Base-by-base conservation (phyloP, 108 stramenopile species). In the Nitzschia putrida region DNA sequence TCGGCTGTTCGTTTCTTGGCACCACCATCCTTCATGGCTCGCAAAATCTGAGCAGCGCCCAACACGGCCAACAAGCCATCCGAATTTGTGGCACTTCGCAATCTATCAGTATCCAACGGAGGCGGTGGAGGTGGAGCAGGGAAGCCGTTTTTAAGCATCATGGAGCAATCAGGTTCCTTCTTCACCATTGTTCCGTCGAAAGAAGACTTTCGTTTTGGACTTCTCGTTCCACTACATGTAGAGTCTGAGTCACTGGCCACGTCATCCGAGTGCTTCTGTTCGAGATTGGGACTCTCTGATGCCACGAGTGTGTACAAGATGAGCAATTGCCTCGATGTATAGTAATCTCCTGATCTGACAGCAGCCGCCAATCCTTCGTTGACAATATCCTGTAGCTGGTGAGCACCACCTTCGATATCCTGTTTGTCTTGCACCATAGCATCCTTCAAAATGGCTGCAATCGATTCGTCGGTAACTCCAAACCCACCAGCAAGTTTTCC, bases 61-160 rank as follows among this genome's bases (percentile, higher is more conserved):
- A 96, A 74, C 5, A 93, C 91, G 45, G 89, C 85, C 64, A 96
- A 77, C 8, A 93, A 68, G 25, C 93, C 93, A 72, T 95, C 93
- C 24, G 88, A 89, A 65, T 95, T 95, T 4, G 93, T 95, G 13
- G 93, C 93, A 50, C 84, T 83, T 41, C 93, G 74, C 23, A 95
- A 71, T 25, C 93, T 74, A 76, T 95, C 93, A 23, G 93, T 95
- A 69, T 95, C 93, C 23, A 95, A 79, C 3, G 93, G 93, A n/a
- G 93, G 93, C 1, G 93, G 93, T 22, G 93, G 93, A 16, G 91
- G 93, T 13, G 84, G 78, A 44, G 76, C 53, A 6, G 57, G 52
- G n/a, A 65, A 2, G n/a, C 69, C 59, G n/a, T 72, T 78, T 21
- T 53, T 76, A 0, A 79, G 34, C 7, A 58, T 71, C n/a, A 57